These are phyloP conservation scores for Xylaria sp. DNA, from an alignment of 2,329 filamentous ascomycete species.

Conservation along the genomic window DNA sequence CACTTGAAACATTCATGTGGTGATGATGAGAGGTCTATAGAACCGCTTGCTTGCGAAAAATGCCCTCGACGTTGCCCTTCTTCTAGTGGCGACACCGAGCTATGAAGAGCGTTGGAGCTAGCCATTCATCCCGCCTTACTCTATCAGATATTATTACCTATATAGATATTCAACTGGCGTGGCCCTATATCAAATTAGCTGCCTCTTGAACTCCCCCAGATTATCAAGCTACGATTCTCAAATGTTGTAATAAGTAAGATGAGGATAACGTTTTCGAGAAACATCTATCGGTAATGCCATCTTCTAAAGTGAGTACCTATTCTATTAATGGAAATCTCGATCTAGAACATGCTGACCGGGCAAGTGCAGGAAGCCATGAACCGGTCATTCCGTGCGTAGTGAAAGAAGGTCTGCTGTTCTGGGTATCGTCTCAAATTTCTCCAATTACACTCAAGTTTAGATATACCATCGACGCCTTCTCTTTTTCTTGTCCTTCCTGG, in stretches of 20 bases:
- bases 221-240: neutral
- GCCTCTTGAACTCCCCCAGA: neutral
- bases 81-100: neutral
- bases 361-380: conserved; percentile 10
- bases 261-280: neutral
- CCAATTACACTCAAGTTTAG: neutral
- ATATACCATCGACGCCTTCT: neutral
- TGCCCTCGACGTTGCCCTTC: too few species aligned
- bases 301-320: neutral
- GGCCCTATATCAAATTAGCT: too few species aligned
- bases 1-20: neutral
- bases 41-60: too few species aligned
- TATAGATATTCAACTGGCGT: too few species aligned
- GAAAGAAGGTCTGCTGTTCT: neutral
- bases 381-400: neutral
- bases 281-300: neutral
- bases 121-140: neutral
- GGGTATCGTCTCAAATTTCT: conserved; percentile 1
- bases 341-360: conserved; percentile 10
- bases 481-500: conserved; percentile 2
- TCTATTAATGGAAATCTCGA: conserved; percentile 23
- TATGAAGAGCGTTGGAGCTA: neutral
- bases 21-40: neutral
- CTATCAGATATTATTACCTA: too few species aligned
- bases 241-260: neutral